A percentile compares a stretch with the other conserved stretches of the same genome.
Conservation (phyloP, 345 rosid species). For the Syzygium oleosum region DNA sequence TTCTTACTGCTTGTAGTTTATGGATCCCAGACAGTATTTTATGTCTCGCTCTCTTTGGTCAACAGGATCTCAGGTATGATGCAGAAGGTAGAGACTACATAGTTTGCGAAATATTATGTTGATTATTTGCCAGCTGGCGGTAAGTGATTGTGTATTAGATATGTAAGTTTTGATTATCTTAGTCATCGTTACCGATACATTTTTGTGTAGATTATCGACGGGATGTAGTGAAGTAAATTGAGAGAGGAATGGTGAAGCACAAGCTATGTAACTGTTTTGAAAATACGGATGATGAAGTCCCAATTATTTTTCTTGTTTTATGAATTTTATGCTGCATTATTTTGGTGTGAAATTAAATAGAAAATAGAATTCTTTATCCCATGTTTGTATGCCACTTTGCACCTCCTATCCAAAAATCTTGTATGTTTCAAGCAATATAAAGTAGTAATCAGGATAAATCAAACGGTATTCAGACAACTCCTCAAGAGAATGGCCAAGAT, state of each 20-base stretch:
- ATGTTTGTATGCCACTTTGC: neutral
- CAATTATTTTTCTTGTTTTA: neutral
- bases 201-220: neutral
- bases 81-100: slow-evolving; percentile 11
- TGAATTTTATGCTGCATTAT: neutral
- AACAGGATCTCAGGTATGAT: slow-evolving; percentile 24
- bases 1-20: neutral
- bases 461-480: neutral
- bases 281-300: neutral
- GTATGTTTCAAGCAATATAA: neutral
- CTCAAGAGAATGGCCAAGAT: neutral
- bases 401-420: neutral
- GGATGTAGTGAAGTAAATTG: neutral
- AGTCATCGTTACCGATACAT: neutral
- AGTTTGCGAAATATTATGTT: neutral
- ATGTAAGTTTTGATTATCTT: neutral
- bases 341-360: neutral
- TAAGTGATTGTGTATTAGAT: neutral
- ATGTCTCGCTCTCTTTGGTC: neutral
- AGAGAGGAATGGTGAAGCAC: neutral
- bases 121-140: neutral
- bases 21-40: neutral
- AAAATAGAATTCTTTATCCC: neutral
- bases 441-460: neutral
- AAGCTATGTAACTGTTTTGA: neutral